Evolutionary conservation across 805 yeast species (phyloP).

Genomic region (Jamesozyma hellenica): DNA sequence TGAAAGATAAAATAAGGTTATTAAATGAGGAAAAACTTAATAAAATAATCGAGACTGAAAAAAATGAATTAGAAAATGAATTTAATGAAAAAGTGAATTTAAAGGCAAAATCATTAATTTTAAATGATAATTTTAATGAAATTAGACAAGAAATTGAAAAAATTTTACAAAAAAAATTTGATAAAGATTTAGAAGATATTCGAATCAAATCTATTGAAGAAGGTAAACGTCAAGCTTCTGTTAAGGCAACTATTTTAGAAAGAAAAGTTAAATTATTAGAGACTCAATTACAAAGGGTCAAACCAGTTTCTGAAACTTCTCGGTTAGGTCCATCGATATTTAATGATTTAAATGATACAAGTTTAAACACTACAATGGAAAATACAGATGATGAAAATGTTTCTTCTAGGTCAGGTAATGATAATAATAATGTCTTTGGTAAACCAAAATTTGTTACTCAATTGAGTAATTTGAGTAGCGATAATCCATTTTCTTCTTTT

Average conservation of each 20-base stretch:
- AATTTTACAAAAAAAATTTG: conserved; percentile 5
- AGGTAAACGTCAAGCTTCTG: conserved; percentile 14
- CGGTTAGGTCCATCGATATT: neutral
- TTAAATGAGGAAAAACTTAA: conserved; percentile 41
- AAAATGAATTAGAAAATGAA: conserved; percentile 11
- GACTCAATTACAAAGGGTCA: conserved; percentile 29
- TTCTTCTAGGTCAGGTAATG: neutral
- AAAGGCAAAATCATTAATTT: conserved; percentile 6
- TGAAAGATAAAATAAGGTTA: conserved; percentile 38
- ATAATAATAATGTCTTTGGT: neutral
- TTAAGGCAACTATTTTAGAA: conserved; percentile 21
- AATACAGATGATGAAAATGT: too few relatives aligned
- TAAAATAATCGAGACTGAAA: conserved; percentile 36
- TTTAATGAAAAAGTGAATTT: conserved; percentile 6
- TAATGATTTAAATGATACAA: neutral
- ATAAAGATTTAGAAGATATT: conserved; percentile 6
- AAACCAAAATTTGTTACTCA: neutral
- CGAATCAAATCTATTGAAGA: conserved; percentile 16
- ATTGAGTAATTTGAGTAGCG: neutral
- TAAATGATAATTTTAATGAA: conserved; percentile 2
- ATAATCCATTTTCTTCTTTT: conserved; percentile 3
- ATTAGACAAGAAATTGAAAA: conserved; percentile 11
- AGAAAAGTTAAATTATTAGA: conserved; percentile 24
- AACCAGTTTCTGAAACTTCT: conserved; percentile 23
- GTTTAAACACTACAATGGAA: neutral